Percentiles rank a stretch among this genome's conserved stretches.
These are phyloP conservation scores for Fulvia fulva DNA, from an alignment of 2,329 filamentous ascomycete genomes.

Conservation along the genomic window DNA sequence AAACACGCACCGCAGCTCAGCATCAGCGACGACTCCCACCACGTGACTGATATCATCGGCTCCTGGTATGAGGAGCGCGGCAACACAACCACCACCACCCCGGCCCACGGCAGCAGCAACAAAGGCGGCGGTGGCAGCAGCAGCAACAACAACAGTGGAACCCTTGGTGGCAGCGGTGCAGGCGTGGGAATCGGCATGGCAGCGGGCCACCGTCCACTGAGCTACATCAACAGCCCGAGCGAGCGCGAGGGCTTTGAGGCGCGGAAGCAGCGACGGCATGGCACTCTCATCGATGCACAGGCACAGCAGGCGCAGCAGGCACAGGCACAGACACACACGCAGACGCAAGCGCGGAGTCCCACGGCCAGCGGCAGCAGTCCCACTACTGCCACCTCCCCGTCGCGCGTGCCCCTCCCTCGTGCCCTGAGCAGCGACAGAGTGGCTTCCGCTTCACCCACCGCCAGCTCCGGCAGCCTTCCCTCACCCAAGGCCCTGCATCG, in stretches of 20 bases:
- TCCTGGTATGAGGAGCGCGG: conserved; percentile 67
- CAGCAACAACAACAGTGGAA: conserved; percentile 14
- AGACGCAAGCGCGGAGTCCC: conserved; percentile 1
- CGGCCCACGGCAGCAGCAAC: conserved; percentile 50
- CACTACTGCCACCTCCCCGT: conserved; percentile 1
- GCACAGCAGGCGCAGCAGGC: conserved; percentile 1
- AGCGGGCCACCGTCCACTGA: conserved; percentile 68
- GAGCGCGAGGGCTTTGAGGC: conserved; percentile 47
- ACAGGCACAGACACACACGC: not conserved
- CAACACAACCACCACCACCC: not conserved
- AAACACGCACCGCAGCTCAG: conserved; percentile 58
- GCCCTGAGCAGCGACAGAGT: conserved; percentile 29
- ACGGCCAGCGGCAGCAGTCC: conserved; percentile 1
- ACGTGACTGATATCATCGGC: conserved; percentile 90
- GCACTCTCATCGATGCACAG: conserved; percentile 19
- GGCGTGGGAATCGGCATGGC: conserved; percentile 9
- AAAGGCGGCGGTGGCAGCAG: conserved; percentile 3
- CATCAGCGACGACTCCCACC: conserved; percentile 85
- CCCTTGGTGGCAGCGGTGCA: not conserved
- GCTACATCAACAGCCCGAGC: conserved; percentile 63
- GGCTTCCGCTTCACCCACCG: conserved; percentile 16
- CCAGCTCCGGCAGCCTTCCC: conserved; percentile 8
- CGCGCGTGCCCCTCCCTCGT: conserved; percentile 14
- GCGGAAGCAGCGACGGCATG: conserved; percentile 25
- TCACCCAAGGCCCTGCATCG: conserved; percentile 23